phyloP scores from a whole-genome alignment of 2,329 filamentous ascomycete genomes.

The Passalora sequoiae region DNA sequence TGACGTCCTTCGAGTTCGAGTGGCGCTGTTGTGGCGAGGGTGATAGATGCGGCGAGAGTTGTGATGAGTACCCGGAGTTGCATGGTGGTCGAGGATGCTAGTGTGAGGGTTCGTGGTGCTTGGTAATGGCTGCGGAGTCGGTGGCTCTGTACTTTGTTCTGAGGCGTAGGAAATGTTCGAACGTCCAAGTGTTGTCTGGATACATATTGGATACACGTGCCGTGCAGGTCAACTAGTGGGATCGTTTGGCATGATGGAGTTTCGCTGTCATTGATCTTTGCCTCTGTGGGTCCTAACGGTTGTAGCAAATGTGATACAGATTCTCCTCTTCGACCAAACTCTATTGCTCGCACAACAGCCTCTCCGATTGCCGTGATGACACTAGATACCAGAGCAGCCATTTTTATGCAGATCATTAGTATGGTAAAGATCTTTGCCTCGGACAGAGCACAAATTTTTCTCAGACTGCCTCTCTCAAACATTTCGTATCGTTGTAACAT shows the following conservation, averaged over 20 bases:
- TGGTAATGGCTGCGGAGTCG: neutral
- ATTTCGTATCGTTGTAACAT: too few relatives aligned
- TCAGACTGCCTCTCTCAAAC: too few relatives aligned
- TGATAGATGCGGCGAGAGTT: conserved; percentile 1
- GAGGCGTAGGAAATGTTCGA: neutral
- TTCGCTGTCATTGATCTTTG: neutral
- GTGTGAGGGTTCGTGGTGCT: neutral
- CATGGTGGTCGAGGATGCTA: too few relatives aligned
- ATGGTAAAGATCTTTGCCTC: neutral
- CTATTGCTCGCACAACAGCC: neutral
- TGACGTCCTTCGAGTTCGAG: conserved; percentile 3
- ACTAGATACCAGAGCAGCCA: neutral
- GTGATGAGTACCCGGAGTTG: neutral
- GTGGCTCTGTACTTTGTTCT: neutral
- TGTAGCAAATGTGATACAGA: too few relatives aligned
- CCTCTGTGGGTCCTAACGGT: too few relatives aligned
- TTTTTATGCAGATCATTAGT: neutral
- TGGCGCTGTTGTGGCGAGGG: conserved; percentile 1
- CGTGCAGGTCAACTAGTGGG: too few relatives aligned
- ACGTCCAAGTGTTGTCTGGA: neutral
- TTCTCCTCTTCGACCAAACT: neutral
- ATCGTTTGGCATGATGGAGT: neutral
- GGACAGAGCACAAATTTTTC: too few relatives aligned
- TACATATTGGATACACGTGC: too few relatives aligned
- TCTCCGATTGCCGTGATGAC: neutral